phyloP scores from a whole-genome alignment of 148 eudicot genomes.

The Vaccinium myrtillus region DNA sequence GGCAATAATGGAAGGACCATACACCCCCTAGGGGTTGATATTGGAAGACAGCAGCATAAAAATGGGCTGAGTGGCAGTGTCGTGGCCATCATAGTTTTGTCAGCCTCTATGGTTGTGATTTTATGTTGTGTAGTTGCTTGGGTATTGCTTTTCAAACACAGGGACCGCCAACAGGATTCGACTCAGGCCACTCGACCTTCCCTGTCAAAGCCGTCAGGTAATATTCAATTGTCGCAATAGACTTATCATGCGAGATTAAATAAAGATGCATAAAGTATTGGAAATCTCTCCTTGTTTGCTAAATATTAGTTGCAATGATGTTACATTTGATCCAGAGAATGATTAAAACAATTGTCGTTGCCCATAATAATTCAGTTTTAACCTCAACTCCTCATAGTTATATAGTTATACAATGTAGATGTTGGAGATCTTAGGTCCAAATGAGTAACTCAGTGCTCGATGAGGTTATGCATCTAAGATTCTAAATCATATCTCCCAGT shows the following conservation, averaged over 20 bases:
- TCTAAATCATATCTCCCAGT: neutral
- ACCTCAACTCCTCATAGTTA: neutral
- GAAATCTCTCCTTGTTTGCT: neutral
- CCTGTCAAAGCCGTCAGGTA: slow-evolving; percentile 78
- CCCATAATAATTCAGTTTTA: neutral
- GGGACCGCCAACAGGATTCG: slow-evolving; percentile 30
- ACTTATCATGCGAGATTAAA: neutral
- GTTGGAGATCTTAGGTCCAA: neutral
- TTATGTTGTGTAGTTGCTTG: slow-evolving; percentile 45
- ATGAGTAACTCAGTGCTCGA: neutral
- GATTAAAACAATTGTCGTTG: neutral
- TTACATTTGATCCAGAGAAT: neutral
- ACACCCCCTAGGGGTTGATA: slow-evolving; percentile 77
- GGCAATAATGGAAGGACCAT: slow-evolving; percentile 47
- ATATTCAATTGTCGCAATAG: neutral
- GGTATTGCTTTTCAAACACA: slow-evolving; percentile 56
- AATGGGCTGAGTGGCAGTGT: slow-evolving; percentile 44
- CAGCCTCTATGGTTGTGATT: slow-evolving; percentile 52
- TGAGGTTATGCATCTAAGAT: neutral
- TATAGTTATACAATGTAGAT: neutral
- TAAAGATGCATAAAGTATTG: neutral
- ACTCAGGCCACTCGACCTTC: slow-evolving; percentile 43
- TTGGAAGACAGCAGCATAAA: slow-evolving; percentile 41
- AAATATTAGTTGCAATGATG: neutral
- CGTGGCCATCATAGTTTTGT: slow-evolving; percentile 62